phyloP scores from a whole-genome alignment of 257 asterid species.

The Nicotiana benthamiana region DNA sequence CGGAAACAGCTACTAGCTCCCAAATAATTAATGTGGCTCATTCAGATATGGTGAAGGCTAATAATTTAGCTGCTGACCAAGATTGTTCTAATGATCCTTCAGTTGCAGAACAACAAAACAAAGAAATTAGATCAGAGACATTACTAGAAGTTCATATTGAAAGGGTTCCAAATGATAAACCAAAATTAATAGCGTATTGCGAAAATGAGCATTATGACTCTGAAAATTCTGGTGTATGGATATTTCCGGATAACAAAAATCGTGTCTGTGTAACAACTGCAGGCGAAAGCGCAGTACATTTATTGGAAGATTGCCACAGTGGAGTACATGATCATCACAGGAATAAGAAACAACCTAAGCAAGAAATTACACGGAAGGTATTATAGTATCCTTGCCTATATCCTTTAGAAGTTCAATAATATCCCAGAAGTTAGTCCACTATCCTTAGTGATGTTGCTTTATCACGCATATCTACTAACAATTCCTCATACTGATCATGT shows the following conservation, averaged over 20 bases:
- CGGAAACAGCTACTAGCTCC: conserved; percentile 33
- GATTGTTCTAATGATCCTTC: conserved; percentile 17
- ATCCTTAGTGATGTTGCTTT: neutral
- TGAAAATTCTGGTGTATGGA: conserved; percentile 54
- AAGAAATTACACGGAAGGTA: conserved; percentile 41
- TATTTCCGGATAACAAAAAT: conserved; percentile 49
- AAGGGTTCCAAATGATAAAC: conserved; percentile 25
- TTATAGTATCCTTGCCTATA: neutral
- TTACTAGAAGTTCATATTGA: conserved; percentile 20
- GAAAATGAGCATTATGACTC: conserved; percentile 35
- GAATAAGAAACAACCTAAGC: conserved; percentile 17
- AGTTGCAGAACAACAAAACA: conserved; percentile 25
- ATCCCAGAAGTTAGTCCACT: neutral
- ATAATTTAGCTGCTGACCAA: conserved; percentile 12
- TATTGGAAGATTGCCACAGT: conserved; percentile 14
- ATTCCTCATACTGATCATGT: neutral
- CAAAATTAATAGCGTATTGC: conserved; percentile 23
- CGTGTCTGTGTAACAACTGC: conserved; percentile 64
- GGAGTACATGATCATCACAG: conserved; percentile 29
- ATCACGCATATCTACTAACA: neutral
- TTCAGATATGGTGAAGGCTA: conserved; percentile 14
- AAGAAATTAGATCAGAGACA: conserved; percentile 28
- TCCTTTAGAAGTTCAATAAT: neutral
- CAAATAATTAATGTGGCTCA: conserved; percentile 29
- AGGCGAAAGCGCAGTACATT: conserved; percentile 32